These are phyloP conservation scores for Aspergillus sclerotiicarbonarius DNA, from an alignment of 495 filamentous ascomycete genomes.

Conservation along the genomic window DNA sequence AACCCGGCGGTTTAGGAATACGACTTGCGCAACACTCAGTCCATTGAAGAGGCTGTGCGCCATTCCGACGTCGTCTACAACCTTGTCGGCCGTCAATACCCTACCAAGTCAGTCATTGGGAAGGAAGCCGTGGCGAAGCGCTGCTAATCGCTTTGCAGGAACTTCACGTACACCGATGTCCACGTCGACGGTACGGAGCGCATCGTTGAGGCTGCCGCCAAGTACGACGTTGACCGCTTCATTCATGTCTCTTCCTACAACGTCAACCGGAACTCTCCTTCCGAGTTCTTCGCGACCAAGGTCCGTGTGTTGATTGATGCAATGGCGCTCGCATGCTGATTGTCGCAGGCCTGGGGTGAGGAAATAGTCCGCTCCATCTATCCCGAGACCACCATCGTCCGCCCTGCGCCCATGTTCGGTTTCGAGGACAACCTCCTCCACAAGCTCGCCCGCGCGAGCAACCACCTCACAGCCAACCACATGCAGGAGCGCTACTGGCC, in stretches of 20 bases:
- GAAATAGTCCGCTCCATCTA: conserved; percentile 83
- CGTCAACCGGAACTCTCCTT: conserved; percentile 74
- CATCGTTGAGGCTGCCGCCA: conserved; percentile 92
- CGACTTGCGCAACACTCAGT: conserved; percentile 91
- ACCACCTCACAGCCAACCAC: conserved; percentile 85
- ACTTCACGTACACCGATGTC: conserved; percentile 89
- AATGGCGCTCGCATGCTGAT: conserved; percentile 12
- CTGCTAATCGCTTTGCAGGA: conserved; percentile 56
- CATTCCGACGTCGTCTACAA: conserved; percentile 98
- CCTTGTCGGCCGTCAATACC: conserved; percentile 86
- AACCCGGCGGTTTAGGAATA: conserved; percentile 64
- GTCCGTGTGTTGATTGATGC: conserved; percentile 35
- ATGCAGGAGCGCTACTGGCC: conserved; percentile 91
- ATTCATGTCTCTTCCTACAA: conserved; percentile 97
- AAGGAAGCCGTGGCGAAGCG: neutral
- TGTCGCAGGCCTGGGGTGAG: conserved; percentile 70
- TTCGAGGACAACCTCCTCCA: conserved; percentile 91
- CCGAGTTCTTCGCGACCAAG: conserved; percentile 89
- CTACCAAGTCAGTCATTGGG: conserved; percentile 74
- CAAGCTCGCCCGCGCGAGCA: conserved; percentile 72
- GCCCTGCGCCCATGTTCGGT: conserved; percentile 90
- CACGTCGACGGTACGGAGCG: conserved; percentile 93
- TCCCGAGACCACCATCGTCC: conserved; percentile 96
- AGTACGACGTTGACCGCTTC: conserved; percentile 97
- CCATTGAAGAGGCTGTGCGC: conserved; percentile 92